A percentile compares a stretch with the other conserved stretches of the same genome.
Conservation (phyloP, 2,329 filamentous ascomycete genomes). For the Clarireedia monteithiana region DNA sequence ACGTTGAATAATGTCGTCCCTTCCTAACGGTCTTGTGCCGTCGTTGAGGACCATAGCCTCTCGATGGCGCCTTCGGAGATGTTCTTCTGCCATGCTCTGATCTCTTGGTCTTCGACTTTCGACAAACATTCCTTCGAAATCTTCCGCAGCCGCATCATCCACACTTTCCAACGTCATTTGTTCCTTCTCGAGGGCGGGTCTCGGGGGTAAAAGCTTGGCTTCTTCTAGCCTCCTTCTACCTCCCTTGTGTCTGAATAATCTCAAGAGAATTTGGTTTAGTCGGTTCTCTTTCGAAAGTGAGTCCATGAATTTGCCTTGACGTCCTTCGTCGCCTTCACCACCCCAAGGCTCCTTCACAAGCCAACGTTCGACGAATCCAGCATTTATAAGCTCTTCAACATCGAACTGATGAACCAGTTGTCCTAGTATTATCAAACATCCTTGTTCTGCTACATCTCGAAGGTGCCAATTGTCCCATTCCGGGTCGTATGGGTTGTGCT, state of each 20-base stretch:
- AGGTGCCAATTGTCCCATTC: slow-evolving; percentile 56
- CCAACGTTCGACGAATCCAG: slow-evolving; percentile 65
- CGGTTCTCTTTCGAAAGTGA: slow-evolving; percentile 19
- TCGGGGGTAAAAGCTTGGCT: slow-evolving; percentile 21
- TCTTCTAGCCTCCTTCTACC: slow-evolving; percentile 24
- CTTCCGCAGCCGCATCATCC: slow-evolving; percentile 38
- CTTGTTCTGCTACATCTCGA: slow-evolving; percentile 53
- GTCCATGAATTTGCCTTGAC: slow-evolving; percentile 42
- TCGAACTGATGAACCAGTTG: slow-evolving; percentile 46
- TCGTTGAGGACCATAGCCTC: slow-evolving; percentile 91
- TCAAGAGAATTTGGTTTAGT: slow-evolving; percentile 40
- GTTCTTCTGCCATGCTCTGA: slow-evolving; percentile 59
- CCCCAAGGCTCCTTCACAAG: slow-evolving; percentile 68
- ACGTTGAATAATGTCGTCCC: slow-evolving; percentile 69
- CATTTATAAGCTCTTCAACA: slow-evolving; percentile 50
- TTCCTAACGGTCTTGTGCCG: slow-evolving; percentile 65
- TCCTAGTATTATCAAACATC: slow-evolving; percentile 45
- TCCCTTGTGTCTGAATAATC: slow-evolving; percentile 23
- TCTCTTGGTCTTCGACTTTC: slow-evolving; percentile 35
- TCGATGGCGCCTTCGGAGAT: slow-evolving; percentile 65
- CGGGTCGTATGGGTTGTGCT: slow-evolving; percentile 45
- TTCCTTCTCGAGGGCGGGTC: slow-evolving; percentile 1
- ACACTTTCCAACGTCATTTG: slow-evolving; percentile 40
- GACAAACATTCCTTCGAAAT: slow-evolving; percentile 26
- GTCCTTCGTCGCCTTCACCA: slow-evolving; percentile 42